phyloP scores from a whole-genome alignment of 2,329 filamentous ascomycete species.

The Aspergillus nomiae region DNA sequence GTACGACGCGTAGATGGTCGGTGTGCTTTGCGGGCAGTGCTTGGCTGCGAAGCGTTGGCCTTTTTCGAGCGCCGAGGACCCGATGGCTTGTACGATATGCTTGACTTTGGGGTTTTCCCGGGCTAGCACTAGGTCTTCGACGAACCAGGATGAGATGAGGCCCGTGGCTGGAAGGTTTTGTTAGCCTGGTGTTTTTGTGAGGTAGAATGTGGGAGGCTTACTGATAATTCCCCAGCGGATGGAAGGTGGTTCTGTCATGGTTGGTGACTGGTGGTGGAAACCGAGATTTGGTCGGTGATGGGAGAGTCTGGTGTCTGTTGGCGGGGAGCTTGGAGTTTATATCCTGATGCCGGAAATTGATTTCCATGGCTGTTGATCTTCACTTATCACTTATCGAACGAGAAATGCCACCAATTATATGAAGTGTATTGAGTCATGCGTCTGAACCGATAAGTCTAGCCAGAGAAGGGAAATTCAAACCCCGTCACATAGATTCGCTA shows the following conservation, averaged over 20 bases:
- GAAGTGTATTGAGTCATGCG: no score
- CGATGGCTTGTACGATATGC: background rate
- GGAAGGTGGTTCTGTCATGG: background rate
- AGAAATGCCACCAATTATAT: no score
- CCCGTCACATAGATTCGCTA: no score
- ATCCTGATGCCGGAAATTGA: no score
- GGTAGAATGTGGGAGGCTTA: background rate
- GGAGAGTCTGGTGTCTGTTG: no score
- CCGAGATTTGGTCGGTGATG: background rate
- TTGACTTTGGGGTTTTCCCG: background rate
- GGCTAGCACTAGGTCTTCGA: background rate
- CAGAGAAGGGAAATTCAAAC: no score
- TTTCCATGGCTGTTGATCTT: no score
- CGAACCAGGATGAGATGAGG: background rate
- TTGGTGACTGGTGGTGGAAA: rapidly evolving
- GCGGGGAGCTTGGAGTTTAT: no score
- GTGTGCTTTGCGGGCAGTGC: background rate
- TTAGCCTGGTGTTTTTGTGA: background rate
- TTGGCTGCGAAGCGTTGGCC: background rate
- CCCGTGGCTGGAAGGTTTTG: background rate
- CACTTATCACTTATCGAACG: no score
- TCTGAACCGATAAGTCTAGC: no score
- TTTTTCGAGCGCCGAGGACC: background rate
- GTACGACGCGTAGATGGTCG: constrained; percentile 10
- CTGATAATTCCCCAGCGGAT: background rate